A percentile compares a stretch with the other conserved stretches of the same genome.
Evolutionary conservation across 1,284 basidiomycete genomes (phyloP).

Genomic region (Ceratobasidium sp.): DNA sequence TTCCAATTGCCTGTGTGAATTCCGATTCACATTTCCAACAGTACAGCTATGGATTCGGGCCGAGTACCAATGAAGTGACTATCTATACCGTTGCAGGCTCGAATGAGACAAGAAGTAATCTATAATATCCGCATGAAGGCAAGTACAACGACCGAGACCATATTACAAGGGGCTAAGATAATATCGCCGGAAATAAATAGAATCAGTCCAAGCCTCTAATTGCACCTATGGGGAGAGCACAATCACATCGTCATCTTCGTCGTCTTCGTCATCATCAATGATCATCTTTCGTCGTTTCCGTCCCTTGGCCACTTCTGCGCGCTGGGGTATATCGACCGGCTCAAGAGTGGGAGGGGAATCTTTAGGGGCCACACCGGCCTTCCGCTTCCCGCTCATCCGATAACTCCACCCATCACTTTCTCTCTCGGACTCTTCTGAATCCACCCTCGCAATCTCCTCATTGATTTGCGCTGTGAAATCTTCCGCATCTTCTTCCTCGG

Average conservation of each 20-base stretch:
- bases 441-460: constrained; percentile 27
- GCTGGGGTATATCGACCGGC: background rate
- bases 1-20: background rate
- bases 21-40: background rate
- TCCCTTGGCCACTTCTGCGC: background rate
- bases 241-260: constrained; percentile 51
- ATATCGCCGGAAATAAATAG: no score
- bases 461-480: constrained; percentile 48
- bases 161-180: no score
- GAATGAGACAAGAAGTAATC: background rate
- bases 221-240: constrained; percentile 11
- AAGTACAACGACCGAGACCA: no score
- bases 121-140: background rate
- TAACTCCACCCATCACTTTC: constrained; percentile 52
- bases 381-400: constrained; percentile 50
- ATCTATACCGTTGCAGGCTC: background rate
- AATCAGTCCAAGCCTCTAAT: no score
- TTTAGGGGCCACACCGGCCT: background rate
- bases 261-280: constrained; percentile 53
- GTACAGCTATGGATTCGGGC: background rate
- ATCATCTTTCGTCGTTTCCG: constrained; percentile 28
- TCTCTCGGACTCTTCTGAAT: constrained; percentile 47
- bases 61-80: background rate
- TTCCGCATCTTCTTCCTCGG: constrained; percentile 45
- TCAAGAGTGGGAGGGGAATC: background rate